Evolutionary conservation across 768 basidiomycete species (phyloP), one percentile per base, ranked within the genome.

Genomic region (Tulasnella sp.): DNA sequence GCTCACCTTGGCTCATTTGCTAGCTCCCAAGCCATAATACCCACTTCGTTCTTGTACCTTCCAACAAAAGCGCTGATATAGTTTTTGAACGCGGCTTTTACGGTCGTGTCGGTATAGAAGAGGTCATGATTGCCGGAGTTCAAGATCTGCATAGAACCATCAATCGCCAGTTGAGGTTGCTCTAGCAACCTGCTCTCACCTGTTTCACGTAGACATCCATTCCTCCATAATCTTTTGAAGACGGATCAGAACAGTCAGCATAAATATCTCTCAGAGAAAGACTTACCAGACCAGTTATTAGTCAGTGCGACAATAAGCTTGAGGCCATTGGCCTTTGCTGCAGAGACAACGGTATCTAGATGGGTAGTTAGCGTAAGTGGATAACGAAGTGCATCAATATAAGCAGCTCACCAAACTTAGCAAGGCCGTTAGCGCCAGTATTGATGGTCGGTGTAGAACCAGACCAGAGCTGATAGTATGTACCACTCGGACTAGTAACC

Each of bases 191-290:
- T n/a, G n/a, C n/a, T n/a, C 50, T 47, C 67, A 7, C 63, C 58
- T 79, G 77, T 16, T 67, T 67, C 43, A 78, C 73, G 58, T 80
- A 80, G 16, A 79, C 75, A 53, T 81, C 78, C 77, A 81, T 79
- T 32, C 78, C 79, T 22, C 77, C 78, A n/a, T n/a, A n/a, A n/a
- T n/a, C n/a, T n/a, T n/a, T n/a, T 53, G 73, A 78, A 60, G 78
- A 78, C 63, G 78, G 79, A 37, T 35, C n/a, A 28, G 8, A n/a
- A 6, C 20, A 37, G n/a, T n/a, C n/a, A n/a, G n/a, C n/a, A n/a
- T n/a, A n/a, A n/a, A n/a, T n/a, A 5, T 15, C 22, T 20, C n/a
- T 9, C 76, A 78, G 74, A 27, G 13, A 13, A 33, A 39, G 24
- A 32, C 6, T 20, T 6, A 76, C 75, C 56, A 19, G 20, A 13